Percentiles rank a stretch among this genome's conserved stretches.
Evolutionary conservation across 306 rosid species (phyloP).

Genomic region (Hippophae tibetana): DNA sequence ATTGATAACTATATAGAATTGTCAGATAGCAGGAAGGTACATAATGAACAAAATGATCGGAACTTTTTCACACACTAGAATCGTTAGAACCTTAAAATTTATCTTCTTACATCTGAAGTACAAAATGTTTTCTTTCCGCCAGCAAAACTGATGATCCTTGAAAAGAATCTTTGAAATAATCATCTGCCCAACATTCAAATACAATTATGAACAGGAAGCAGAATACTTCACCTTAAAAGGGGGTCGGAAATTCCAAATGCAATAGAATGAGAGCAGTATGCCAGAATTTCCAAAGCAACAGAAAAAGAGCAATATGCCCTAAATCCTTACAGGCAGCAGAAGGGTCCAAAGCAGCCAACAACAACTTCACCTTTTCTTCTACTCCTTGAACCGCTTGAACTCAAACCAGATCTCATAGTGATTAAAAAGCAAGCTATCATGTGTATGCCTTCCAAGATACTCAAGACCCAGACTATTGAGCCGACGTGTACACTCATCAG

Average conservation of each 20-base stretch:
- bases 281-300: too few species aligned
- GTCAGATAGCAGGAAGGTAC: too few species aligned
- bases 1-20: too few species aligned
- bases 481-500: slow-evolving; percentile 69
- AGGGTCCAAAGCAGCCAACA: slow-evolving; percentile 8
- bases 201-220: slow-evolving; percentile 14
- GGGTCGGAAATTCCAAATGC: slow-evolving; percentile 3
- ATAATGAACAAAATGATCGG: too few species aligned
- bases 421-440: slow-evolving; percentile 79
- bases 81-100: too few species aligned
- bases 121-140: background rate
- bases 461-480: slow-evolving; percentile 66
- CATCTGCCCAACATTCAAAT: slow-evolving; percentile 15
- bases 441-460: slow-evolving; percentile 70
- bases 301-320: too few species aligned
- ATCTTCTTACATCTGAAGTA: too few species aligned
- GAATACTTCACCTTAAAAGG: slow-evolving; percentile 11
- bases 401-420: slow-evolving; percentile 90
- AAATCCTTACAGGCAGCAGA: too few species aligned
- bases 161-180: slow-evolving; percentile 1
- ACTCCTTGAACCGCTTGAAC: slow-evolving; percentile 43
- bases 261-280: slow-evolving; percentile 6
- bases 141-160: slow-evolving; percentile 11
- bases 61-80: too few species aligned
- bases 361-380: slow-evolving; percentile 16